Evolutionary conservation across 352 stramenopile species (phyloP).

Genomic region (Pythium monospermum): DNA sequence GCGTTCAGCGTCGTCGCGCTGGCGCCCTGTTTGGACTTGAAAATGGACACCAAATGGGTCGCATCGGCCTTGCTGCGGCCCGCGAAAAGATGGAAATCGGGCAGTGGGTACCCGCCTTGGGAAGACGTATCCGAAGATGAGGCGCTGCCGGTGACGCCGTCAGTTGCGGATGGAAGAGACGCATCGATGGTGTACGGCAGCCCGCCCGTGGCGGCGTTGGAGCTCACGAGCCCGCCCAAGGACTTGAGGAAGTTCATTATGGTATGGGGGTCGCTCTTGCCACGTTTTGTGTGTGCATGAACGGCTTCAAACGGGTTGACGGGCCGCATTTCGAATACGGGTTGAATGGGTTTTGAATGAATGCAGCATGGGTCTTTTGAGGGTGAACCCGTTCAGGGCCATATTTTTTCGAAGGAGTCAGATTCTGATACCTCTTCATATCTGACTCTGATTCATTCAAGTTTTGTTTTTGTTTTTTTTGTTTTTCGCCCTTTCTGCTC

Average conservation of each 20-base stretch:
- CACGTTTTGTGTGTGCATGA: no score
- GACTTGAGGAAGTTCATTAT: slow-evolving; percentile 90
- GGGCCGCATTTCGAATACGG: no score
- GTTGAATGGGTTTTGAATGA: no score
- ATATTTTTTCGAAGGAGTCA: slow-evolving; percentile 9
- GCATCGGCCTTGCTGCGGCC: slow-evolving; percentile 84
- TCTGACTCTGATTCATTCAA: slow-evolving; percentile 11
- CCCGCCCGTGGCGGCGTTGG: slow-evolving; percentile 53
- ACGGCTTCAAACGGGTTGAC: no score
- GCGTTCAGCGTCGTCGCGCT: slow-evolving; percentile 85
- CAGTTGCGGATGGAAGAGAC: not conserved
- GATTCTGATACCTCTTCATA: no score
- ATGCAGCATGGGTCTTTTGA: no score
- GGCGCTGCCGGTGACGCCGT: slow-evolving; percentile 23
- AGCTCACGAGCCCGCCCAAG: slow-evolving; percentile 63
- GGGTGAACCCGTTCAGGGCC: not conserved
- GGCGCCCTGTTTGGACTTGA: slow-evolving; percentile 87
- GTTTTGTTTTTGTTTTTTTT: not conserved
- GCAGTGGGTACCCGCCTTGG: slow-evolving; percentile 38
- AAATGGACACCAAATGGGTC: slow-evolving; percentile 81
- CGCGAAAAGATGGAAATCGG: slow-evolving; percentile 82
- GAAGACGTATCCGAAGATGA: slow-evolving; percentile 28
- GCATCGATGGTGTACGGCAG: slow-evolving; percentile 61
- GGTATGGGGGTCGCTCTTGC: no score
- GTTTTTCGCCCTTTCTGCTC: slow-evolving; percentile 10